phyloP scores from a whole-genome alignment of 176 grass and related monocot species.

The Musa schizocarpa region DNA sequence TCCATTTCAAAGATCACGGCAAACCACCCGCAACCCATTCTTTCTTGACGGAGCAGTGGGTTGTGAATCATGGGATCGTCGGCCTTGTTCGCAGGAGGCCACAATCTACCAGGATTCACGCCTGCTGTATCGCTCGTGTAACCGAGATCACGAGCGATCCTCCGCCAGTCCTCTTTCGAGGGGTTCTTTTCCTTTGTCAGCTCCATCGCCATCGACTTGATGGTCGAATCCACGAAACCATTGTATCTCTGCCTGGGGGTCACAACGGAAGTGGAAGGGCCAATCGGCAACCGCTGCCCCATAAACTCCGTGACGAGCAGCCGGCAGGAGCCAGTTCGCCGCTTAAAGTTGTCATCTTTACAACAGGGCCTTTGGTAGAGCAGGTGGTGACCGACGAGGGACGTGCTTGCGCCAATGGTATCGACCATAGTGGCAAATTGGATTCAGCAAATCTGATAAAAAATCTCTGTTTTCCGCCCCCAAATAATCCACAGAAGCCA shows the following conservation, averaged over 20 bases:
- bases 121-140: constrained; percentile 28
- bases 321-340: constrained; percentile 25
- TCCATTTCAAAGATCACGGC: constrained; percentile 93
- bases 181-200: constrained; percentile 50
- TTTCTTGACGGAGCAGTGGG: constrained; percentile 63
- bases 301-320: background rate
- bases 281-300: constrained; percentile 9
- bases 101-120: constrained; percentile 29
- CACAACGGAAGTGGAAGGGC: constrained; percentile 15
- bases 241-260: constrained; percentile 11
- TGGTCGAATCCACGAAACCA: constrained; percentile 23
- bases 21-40: constrained; percentile 90
- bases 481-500: background rate
- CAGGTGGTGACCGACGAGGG: constrained; percentile 45
- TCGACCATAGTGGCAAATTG: constrained; percentile 29
- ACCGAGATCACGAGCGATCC: constrained; percentile 36
- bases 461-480: background rate
- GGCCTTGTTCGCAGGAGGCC: constrained; percentile 59
- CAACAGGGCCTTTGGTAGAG: constrained; percentile 35
- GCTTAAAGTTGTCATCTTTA: constrained; percentile 27
- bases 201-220: constrained; percentile 47
- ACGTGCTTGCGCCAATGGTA: constrained; percentile 70
- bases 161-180: constrained; percentile 28
- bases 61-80: constrained; percentile 73
- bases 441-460: background rate